These are phyloP conservation scores for Penicillium waksmanii DNA, from an alignment of 495 filamentous ascomycete genomes.

Conservation along the genomic window DNA sequence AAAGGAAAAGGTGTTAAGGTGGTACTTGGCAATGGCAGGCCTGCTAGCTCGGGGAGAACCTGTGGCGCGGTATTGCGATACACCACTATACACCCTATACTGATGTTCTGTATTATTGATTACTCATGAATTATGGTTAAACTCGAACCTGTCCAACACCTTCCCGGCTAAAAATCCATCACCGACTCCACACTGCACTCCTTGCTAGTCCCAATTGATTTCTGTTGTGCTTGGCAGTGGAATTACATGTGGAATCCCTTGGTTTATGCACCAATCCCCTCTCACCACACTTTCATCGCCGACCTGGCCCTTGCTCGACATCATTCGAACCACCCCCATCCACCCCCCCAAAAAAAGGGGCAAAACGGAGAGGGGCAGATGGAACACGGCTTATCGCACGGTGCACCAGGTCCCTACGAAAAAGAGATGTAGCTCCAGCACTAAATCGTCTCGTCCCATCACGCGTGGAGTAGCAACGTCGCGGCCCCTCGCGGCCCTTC, in stretches of 20 bases:
- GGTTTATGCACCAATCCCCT: conserved; percentile 6
- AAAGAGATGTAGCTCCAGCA: background rate
- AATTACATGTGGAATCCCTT: conserved; percentile 1
- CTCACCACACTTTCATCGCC: background rate
- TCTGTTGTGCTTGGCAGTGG: background rate
- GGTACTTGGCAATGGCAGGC: background rate
- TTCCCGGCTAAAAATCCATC: conserved; percentile 1
- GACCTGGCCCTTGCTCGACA: background rate
- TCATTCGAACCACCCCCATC: background rate
- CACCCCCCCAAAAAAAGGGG: background rate
- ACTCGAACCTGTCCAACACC: background rate
- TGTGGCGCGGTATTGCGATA: conserved; percentile 5
- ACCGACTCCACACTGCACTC: background rate
- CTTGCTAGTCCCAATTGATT: background rate
- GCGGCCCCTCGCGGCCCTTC: conserved; percentile 6
- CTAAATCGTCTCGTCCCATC: background rate
- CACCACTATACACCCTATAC: background rate
- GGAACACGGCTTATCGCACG: conserved; percentile 6
- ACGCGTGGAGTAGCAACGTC: conserved; percentile 6
- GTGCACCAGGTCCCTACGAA: background rate
- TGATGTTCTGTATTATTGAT: background rate
- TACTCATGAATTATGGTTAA: background rate
- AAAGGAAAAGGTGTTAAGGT: no score
- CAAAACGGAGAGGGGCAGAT: background rate
- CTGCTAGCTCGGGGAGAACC: conserved; percentile 1